Conservation (phyloP, 768 basidiomycete species). For the Thelephora ganbajun region DNA sequence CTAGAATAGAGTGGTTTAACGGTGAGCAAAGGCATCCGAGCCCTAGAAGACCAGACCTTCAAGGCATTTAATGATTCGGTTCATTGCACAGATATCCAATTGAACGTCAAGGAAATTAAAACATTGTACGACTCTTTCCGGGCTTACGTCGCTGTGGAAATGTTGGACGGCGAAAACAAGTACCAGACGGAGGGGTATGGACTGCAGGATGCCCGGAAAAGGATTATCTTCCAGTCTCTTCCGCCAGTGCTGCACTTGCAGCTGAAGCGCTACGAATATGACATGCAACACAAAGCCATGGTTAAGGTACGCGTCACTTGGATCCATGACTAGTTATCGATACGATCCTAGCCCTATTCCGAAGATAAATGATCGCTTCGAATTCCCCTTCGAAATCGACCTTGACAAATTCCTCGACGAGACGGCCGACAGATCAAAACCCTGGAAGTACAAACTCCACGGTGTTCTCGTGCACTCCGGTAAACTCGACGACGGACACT, state of each 20-base stretch:
- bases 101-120: slow-evolving; percentile 98
- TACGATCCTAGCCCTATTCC: not conserved
- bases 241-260: slow-evolving; percentile 98
- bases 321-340: not conserved
- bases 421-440: slow-evolving; percentile 65
- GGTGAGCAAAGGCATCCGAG: slow-evolving; percentile 33
- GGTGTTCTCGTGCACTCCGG: slow-evolving; percentile 98
- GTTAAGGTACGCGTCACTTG: slow-evolving; percentile 55
- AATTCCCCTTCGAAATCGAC: slow-evolving; percentile 98
- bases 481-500: slow-evolving; percentile 96
- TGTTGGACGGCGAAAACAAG: slow-evolving; percentile 96
- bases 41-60: not conserved
- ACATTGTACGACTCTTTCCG: slow-evolving; percentile 93
- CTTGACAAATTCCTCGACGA: slow-evolving; percentile 85
- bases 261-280: slow-evolving; percentile 97
- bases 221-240: slow-evolving; percentile 96
- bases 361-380: slow-evolving; percentile 95
- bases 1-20: slow-evolving; percentile 90
- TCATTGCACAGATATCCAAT: slow-evolving; percentile 72
- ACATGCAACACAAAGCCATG: slow-evolving; percentile 97
- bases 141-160: slow-evolving; percentile 95
- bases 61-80: not conserved
- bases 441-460: slow-evolving; percentile 90
- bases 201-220: slow-evolving; percentile 97
- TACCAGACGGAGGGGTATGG: slow-evolving; percentile 95